Evolutionary conservation across 2,329 filamentous ascomycete genomes (phyloP).

Genomic region (Colletotrichum liaoningense): DNA sequence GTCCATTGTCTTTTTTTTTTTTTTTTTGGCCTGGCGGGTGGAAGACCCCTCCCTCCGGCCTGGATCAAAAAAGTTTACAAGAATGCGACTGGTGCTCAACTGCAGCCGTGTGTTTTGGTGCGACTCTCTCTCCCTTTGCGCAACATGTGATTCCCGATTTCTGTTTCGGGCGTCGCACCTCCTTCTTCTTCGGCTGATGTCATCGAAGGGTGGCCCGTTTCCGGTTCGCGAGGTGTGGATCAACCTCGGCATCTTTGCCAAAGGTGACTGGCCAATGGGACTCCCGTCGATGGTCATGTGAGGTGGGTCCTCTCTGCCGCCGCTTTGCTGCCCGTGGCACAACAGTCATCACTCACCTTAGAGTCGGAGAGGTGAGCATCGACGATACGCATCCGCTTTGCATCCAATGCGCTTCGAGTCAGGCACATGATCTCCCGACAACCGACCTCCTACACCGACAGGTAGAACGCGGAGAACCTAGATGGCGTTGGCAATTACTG

Average conservation of each 20-base stretch:
- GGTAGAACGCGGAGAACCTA: background rate
- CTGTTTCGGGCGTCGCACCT: constrained; percentile 24
- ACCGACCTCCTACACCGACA: background rate
- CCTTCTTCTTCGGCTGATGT: constrained; percentile 27
- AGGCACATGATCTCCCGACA: constrained; percentile 6
- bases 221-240: constrained; percentile 7
- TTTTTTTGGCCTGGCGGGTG: background rate
- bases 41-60: background rate
- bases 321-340: constrained; percentile 3
- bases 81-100: background rate
- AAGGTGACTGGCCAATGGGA: constrained; percentile 3
- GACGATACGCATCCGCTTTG: too few relatives aligned
- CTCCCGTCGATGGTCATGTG: constrained; percentile 20
- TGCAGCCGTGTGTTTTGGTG: background rate
- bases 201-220: constrained; percentile 25
- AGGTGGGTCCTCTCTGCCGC: background rate
- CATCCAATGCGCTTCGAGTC: background rate
- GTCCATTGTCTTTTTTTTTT: constrained; percentile 11
- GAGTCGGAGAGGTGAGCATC: background rate
- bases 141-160: constrained; percentile 29
- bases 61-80: background rate
- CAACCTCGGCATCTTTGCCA: constrained; percentile 31
- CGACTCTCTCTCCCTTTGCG: background rate
- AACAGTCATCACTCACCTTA: background rate
- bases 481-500: background rate